Evolutionary conservation across 1,284 basidiomycete species (phyloP), one percentile per base, ranked within the genome.

Genomic region (Fistulina hepatica): DNA sequence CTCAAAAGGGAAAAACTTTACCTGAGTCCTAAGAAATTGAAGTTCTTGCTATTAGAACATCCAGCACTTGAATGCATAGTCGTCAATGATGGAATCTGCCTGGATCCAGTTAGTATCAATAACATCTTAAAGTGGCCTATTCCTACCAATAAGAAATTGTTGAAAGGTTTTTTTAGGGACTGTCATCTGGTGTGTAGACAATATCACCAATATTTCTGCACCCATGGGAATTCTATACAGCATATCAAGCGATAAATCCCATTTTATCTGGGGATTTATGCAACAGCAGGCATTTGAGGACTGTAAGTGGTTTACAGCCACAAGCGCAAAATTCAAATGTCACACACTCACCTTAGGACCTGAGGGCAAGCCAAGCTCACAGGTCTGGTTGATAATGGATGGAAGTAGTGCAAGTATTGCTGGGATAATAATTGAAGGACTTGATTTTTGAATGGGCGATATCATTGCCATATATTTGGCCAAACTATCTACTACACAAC

Each of bases 41-140:
- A 55, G 1, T 52, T 60, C 21, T 48, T 59, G 5, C 44, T 41
- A 2, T 7, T 21, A 0, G 32, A 48, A 19, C 31, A 57, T 13
- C 53, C 51, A 12, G 41, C 61, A 4, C 43, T 60, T 0, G 60
- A 60, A 0, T 54, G 55, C 20, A 41, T 57, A 6, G 42, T 63
- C 5, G 49, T 52, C 8, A 44, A 44, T 6, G 9, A 50, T 0
- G 59, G 60, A 0, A 57, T 63, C 9, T 25, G 34, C 2, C 55
- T 58, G 44, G 57, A 60, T 17, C 52, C 56, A 0, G 21, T 48
- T 15, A 61, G 60, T 37, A 49, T 57, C 0, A 51, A 57, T 16
- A 35, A 24, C 7, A 46, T 61, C 2, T 7, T 39, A 3, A 48
- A 52, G 4, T 61, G 59, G 59, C 48, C 51, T 31, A 39, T 40